Evolutionary conservation across 2,329 filamentous ascomycete species (phyloP).

Genomic region (Pseudocercospora crystallina): DNA sequence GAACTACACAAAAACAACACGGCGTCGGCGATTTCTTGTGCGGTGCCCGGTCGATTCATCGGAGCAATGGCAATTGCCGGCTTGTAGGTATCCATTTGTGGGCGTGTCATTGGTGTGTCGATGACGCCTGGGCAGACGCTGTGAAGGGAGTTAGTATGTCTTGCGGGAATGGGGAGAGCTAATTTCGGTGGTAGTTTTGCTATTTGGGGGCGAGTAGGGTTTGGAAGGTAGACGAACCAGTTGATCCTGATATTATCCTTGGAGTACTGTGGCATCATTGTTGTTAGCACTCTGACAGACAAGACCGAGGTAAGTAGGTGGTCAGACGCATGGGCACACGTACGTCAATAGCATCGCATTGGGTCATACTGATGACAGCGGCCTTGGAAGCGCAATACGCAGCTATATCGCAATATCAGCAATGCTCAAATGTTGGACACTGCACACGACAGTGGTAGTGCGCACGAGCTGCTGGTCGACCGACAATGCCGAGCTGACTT

Average conservation of each 20-base stretch:
- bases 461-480: slow-evolving; percentile 44
- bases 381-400: slow-evolving; percentile 50
- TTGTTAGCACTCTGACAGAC: slow-evolving; percentile 1
- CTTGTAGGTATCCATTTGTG: slow-evolving; percentile 34
- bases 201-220: not conserved
- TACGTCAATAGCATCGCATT: slow-evolving; percentile 50
- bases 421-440: not conserved
- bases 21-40: slow-evolving; percentile 50
- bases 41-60: slow-evolving; percentile 46
- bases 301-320: not conserved
- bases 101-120: slow-evolving; percentile 47
- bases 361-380: slow-evolving; percentile 49
- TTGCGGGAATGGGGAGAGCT: not conserved
- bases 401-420: slow-evolving; percentile 30
- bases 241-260: slow-evolving; percentile 49
- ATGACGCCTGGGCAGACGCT: slow-evolving; percentile 50
- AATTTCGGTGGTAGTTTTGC: not conserved
- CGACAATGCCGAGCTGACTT: slow-evolving; percentile 45
- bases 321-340: slow-evolving; percentile 21
- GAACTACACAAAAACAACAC: slow-evolving; percentile 47
- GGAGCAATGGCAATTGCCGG: slow-evolving; percentile 35
- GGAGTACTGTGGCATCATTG: slow-evolving; percentile 41
- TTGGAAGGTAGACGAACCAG: slow-evolving; percentile 15
- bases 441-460: slow-evolving; percentile 3
- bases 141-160: not conserved